Base-by-base conservation (phyloP, 2,329 filamentous ascomycete genomes). In the Fusarium marasasianum region DNA sequence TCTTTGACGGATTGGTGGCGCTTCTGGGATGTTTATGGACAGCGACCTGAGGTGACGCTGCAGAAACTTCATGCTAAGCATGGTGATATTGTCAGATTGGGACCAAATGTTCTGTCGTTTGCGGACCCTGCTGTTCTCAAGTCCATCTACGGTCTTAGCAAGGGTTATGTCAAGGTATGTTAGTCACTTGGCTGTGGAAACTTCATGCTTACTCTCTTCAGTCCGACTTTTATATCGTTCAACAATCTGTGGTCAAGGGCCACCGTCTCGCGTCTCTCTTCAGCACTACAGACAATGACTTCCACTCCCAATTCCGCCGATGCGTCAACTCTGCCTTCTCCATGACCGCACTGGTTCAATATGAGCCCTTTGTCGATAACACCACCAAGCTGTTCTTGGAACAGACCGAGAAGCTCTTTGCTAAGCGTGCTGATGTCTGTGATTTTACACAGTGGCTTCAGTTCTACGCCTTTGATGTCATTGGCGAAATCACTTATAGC, bases 391-490 rank as follows among this genome's bases (percentile, higher is more conserved):
- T 93, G 5, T 96, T 95, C 80, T 87, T 96, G 11, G 81, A 86
- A 38, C 89, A 90, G 79, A 92, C 90, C 0, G 85, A 89, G 71
- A 83, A 84, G 5, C 78, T 91, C 7, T 92, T 86, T 73, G 86
- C 84, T n/a, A 78, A 81, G 29, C 83, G 84, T 31, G 69, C 80
- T 1, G 72, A 73, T n/a, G 75, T 77, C 4, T 79, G 77, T 77
- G 89, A 93, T 78, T 92, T 94, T 63, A 89, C 90, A 4, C 85
- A 86, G 65, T 95, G 93, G 93, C 83, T 95, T 65, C 93, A 95
- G 78, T 95, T 91, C 79, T 95, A 93, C 75, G 93, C 93, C 0
- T 95, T 95, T 77, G 93, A 95, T 78, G 93, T 95, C 20, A 94
- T 94, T 71, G 92, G 92, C 11, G 91, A 93, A 70, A 89, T 95